phyloP scores from a whole-genome alignment of 129 eudicot genomes.

The Pittosporum tobira region DNA sequence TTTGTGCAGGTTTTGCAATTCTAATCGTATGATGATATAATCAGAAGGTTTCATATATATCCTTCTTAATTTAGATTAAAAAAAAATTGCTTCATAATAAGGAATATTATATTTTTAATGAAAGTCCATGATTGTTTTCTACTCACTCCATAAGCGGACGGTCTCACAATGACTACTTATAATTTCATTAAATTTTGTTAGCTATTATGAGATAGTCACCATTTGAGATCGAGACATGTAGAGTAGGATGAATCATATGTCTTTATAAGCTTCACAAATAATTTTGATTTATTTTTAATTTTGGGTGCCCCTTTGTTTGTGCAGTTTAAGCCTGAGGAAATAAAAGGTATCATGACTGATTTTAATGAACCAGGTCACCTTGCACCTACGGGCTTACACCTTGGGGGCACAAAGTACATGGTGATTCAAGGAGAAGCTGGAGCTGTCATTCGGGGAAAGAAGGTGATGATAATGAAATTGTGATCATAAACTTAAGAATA shows the following conservation, averaged over 20 bases:
- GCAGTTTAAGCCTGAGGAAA: constrained; percentile 29
- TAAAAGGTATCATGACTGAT: constrained; percentile 26
- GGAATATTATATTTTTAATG: too few relatives aligned
- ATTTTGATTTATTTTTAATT: not conserved
- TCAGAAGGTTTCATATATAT: too few relatives aligned
- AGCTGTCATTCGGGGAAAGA: constrained; percentile 30
- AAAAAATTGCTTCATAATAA: too few relatives aligned
- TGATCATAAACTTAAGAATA: not conserved
- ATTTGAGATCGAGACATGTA: not conserved
- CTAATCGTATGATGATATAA: too few relatives aligned
- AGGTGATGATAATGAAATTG: constrained; percentile 6
- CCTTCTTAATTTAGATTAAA: too few relatives aligned
- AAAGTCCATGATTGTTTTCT: too few relatives aligned
- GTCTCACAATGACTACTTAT: too few relatives aligned
- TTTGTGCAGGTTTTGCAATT: too few relatives aligned
- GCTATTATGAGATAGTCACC: not conserved
- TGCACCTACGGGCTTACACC: constrained; percentile 16
- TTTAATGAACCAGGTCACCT: constrained; percentile 16
- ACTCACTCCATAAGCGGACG: too few relatives aligned
- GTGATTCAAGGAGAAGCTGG: constrained; percentile 30
- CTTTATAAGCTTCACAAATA: not conserved
- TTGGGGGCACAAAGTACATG: constrained; percentile 21
- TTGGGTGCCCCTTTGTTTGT: not conserved
- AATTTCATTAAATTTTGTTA: too few relatives aligned
- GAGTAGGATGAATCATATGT: not conserved